Evolutionary conservation across 225 moss, liverwort and hornwort genomes (phyloP).

Genomic region (Anthoceros angustus): DNA sequence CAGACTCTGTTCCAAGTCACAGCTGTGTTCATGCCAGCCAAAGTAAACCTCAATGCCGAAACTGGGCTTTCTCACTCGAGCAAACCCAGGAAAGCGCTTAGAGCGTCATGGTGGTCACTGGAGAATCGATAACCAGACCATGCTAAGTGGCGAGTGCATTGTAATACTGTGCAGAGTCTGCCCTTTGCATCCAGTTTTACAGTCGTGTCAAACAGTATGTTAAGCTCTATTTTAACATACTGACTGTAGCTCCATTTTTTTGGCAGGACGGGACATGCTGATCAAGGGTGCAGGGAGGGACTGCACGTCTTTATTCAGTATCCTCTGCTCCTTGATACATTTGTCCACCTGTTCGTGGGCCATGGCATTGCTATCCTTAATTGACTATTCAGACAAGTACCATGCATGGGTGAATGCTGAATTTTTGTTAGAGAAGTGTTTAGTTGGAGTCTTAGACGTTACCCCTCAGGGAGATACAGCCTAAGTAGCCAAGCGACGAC

Average conservation of each 20-base stretch:
- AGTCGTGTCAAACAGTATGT: background rate
- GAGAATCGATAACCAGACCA: too few species aligned
- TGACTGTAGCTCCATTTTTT: background rate
- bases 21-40: background rate
- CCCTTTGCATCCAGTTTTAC: background rate
- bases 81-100: too few species aligned
- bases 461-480: slow-evolving; percentile 9
- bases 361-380: slow-evolving; percentile 27
- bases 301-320: slow-evolving; percentile 87
- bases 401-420: slow-evolving; percentile 97
- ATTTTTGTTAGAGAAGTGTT: slow-evolving; percentile 85
- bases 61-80: background rate
- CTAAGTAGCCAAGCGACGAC: too few species aligned
- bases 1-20: background rate
- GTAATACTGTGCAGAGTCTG: too few species aligned
- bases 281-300: slow-evolving; percentile 96
- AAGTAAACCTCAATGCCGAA: background rate
- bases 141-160: too few species aligned
- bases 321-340: slow-evolving; percentile 21
- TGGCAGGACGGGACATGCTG: slow-evolving; percentile 82
- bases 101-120: too few species aligned
- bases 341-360: slow-evolving; percentile 4
- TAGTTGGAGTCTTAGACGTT: slow-evolving; percentile 68
- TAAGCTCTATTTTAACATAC: background rate
- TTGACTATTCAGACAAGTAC: slow-evolving; percentile 55